Evolutionary conservation across 2,329 filamentous ascomycete genomes (phyloP).

Genomic region (Clarireedia homoeocarpa): DNA sequence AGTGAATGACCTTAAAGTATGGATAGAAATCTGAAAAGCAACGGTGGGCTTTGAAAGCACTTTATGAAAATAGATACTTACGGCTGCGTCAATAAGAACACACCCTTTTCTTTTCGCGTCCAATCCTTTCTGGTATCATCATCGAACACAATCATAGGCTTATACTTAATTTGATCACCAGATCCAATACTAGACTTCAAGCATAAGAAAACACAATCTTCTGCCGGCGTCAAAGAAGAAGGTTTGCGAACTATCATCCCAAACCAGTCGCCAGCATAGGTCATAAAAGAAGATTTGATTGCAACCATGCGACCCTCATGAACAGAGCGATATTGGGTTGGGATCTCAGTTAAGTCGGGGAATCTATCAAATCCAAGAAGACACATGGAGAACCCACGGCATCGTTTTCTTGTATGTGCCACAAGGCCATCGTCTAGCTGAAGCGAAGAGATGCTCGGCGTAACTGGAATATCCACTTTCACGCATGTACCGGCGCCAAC

Average conservation of each 20-base stretch:
- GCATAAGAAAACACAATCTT: conserved; percentile 13
- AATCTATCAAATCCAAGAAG: conserved; percentile 17
- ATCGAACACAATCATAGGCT: conserved; percentile 19
- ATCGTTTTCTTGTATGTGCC: conserved; percentile 9
- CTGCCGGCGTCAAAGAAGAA: background rate
- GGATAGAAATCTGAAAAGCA: background rate
- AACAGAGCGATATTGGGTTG: conserved; percentile 11
- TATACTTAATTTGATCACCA: background rate
- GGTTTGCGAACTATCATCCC: conserved; percentile 14
- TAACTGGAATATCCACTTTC: conserved; percentile 37
- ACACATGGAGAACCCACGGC: conserved; percentile 13
- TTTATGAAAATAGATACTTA: conserved; percentile 5
- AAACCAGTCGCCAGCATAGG: conserved; percentile 18
- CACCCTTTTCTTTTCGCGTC: conserved; percentile 3
- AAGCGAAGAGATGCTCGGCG: background rate
- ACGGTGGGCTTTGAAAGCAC: background rate
- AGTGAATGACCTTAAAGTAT: background rate
- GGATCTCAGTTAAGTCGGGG: conserved; percentile 10
- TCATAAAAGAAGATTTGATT: conserved; percentile 13
- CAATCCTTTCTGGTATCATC: conserved; percentile 6
- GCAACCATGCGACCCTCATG: conserved; percentile 12
- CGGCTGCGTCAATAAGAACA: conserved; percentile 16
- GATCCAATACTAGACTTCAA: conserved; percentile 12
- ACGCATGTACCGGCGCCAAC: conserved; percentile 46
- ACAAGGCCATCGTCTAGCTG: conserved; percentile 1